phyloP scores from a whole-genome alignment of 1,284 basidiomycete genomes.

The Leccinum fuscescens region DNA sequence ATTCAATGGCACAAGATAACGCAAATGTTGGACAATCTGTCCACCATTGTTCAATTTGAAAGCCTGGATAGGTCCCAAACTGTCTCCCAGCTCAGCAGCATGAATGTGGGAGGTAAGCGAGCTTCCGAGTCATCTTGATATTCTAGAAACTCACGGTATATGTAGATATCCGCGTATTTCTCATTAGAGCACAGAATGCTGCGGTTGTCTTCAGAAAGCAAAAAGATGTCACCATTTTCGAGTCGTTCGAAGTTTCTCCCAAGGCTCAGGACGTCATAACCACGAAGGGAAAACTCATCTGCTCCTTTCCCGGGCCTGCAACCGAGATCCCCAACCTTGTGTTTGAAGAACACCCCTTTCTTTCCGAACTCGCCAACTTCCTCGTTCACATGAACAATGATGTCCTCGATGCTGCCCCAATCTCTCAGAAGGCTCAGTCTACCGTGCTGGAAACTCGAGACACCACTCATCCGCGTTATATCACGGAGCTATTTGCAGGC shows the following conservation, averaged over 20 bases:
- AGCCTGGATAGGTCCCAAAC: background rate
- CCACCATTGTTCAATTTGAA: background rate
- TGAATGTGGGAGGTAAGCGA: background rate
- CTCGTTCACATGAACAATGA: background rate
- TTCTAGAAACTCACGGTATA: background rate
- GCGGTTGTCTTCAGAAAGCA: background rate
- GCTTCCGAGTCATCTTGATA: background rate
- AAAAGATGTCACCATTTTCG: background rate
- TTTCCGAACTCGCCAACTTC: background rate
- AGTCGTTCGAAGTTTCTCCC: background rate
- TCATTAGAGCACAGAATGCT: background rate
- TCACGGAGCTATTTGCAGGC: background rate
- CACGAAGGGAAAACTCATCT: background rate
- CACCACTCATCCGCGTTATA: background rate
- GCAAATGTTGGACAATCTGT: background rate
- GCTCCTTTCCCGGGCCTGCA: background rate
- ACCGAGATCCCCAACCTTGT: background rate
- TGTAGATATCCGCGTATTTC: background rate
- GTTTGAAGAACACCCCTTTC: background rate
- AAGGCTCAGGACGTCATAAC: background rate
- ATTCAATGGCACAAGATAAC: background rate
- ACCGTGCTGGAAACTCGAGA: background rate
- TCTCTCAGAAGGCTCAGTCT: background rate
- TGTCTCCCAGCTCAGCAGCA: background rate
- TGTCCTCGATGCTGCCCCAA: background rate